Conservation (phyloP, 148 eudicot species). For the Vaccinium macrocarpon region DNA sequence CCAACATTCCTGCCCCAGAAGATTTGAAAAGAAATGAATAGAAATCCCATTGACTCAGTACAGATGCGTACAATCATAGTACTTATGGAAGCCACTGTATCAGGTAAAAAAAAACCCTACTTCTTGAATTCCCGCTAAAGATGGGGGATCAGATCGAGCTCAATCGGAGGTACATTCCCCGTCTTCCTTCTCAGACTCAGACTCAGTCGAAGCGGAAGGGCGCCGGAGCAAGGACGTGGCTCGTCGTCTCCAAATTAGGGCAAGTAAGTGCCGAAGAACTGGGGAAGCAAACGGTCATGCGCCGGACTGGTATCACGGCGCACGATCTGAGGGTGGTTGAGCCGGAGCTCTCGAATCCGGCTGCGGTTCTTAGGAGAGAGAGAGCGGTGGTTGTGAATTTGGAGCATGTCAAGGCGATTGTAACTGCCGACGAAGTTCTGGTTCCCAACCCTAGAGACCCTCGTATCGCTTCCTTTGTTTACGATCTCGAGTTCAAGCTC, state of each 20-base stretch:
- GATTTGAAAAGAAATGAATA: no score
- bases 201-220: neutral
- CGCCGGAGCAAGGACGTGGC: neutral
- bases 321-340: neutral
- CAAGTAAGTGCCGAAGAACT: neutral
- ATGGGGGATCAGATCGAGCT: neutral
- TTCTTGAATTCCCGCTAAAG: neutral
- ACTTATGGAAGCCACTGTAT: no score
- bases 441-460: slow-evolving; percentile 1
- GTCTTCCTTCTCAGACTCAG: neutral
- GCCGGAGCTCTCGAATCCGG: neutral
- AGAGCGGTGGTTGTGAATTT: slow-evolving; percentile 6
- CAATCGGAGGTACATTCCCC: neutral
- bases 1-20: no score
- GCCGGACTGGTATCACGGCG: neutral
- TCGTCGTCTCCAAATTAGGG: neutral
- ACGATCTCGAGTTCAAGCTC: slow-evolving; percentile 7
- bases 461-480: neutral
- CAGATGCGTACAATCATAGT: no score
- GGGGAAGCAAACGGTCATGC: neutral
- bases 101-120: no score
- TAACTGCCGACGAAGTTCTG: neutral
- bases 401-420: slow-evolving; percentile 7
- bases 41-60: no score
- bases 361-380: neutral